Base-by-base conservation (phyloP, 2,329 filamentous ascomycete species). In the Botrytis deweyae region DNA sequence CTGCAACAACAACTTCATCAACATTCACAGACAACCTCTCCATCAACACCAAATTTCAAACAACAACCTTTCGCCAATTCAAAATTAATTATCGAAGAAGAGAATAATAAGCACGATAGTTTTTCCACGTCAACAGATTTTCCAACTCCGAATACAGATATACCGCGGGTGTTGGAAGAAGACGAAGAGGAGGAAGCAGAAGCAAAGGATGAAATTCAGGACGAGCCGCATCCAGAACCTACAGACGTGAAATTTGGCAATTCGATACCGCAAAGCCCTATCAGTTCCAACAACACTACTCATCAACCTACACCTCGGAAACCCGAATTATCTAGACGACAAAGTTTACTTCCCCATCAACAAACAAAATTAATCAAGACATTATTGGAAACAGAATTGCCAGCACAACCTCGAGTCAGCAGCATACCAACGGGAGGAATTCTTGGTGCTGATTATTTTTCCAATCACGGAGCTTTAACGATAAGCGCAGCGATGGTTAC, bases 401-500 rank as follows among this genome's bases (percentile, higher is more conserved):
- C 78, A 76, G 80, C 80, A 77, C 77, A 80, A 75, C 80, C 76
- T 72, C 76, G 77, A 82, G 81, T 81, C 81, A 75, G 74, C 81
- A 74, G 73, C 73, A 70, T 77, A 63, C 16, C 65, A 20, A 55
- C 65, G 18, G 65, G 33, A 25, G 46, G 33, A 18, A 33, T 12
- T 25, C 36, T 59, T 8, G 16, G 46, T 40, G 20, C 22, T 18
- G 81, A 81, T 74, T 81, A 80, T 75, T 83, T 82, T 74, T 75
- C 78, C 2, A 63, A 69, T 38, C 76, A 80, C 78, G 79, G 76
- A 40, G 79, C 79, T 8, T 75, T 78, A 70, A 78, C 78, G 59
- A 80, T 79, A 71, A 80, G 77, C 74, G 74, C 76, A 29, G 79
- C 79, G 42, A 91, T 91, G 89, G 84, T 88, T 77, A 89, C 87